Base-by-base conservation (phyloP, 257 asterid genomes). In the Forsythia suspensa region DNA sequence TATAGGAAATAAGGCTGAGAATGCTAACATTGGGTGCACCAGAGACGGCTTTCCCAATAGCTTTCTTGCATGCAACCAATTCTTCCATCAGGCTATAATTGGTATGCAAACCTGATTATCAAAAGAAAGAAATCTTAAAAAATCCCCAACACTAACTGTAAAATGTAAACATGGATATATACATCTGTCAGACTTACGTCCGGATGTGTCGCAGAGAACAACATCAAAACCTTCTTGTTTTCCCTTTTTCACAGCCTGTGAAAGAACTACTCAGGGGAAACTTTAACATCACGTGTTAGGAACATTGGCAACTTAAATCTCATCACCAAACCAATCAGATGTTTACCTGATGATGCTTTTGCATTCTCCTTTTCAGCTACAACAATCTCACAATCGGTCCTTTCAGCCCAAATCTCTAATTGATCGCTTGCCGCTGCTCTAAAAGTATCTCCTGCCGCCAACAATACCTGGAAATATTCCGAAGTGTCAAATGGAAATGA, bases 381-480 rank as follows among this genome's bases (percentile, higher is more conserved):
- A 66, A 93, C 94, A 80, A 93, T 95, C 88, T 95, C 99, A 81
- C 99, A 95, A 36, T 88, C 97, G 11, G 95, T 88, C 84, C 99
- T 90, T 85, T 95, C 94, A 37, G 99, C 97, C 98, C 99, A 95
- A 88, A 95, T 90, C 88, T 92, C 98, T 73, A 95, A 73, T 69
- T 93, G 99, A 80, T 95, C 98, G 38, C 96, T 91, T 57, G 98
- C 99, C 80, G 99, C 99, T 55, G 99, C 99, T 88, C 97, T 92
- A 86, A 93, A 95, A 36, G 98, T 95, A 84, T 95, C 99, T 70
- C 98, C 99, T 48, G 99, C 98, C 44, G 97, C 99, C 88, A 95
- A 83, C 84, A 95, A 78, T 79, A 92, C 89, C 99, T 95, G 71
- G 57, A 78, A 80, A 46, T 52, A 73, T 29, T 29, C 34, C 34